phyloP scores from a whole-genome alignment of 2,329 filamentous ascomycete species.

The Fusarium setosum region DNA sequence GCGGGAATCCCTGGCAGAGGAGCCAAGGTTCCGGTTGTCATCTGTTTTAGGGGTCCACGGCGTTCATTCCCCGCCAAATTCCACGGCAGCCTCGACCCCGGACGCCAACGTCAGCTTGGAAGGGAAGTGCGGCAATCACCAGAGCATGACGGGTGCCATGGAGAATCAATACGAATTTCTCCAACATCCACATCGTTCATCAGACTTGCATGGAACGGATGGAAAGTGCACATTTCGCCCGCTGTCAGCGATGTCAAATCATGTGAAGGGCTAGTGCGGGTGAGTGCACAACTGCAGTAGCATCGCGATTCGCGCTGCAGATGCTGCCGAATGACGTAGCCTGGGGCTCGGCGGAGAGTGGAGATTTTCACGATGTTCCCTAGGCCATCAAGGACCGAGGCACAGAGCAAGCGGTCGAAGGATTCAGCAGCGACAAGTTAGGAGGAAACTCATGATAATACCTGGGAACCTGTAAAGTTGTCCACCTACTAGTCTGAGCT shows the following conservation, averaged over 20 bases:
- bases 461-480: no score
- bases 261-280: conserved; percentile 31
- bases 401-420: background rate
- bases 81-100: conserved; percentile 5
- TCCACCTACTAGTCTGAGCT: no score
- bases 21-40: background rate
- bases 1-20: background rate
- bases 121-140: background rate
- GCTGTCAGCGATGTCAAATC: conserved; percentile 22
- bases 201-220: no score
- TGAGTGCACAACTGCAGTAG: conserved; percentile 24
- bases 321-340: conserved; percentile 43
- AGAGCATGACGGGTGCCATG: background rate
- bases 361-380: conserved; percentile 3
- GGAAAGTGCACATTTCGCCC: background rate
- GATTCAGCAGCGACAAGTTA: no score
- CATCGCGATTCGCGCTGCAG: conserved; percentile 31
- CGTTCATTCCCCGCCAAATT: conserved; percentile 21
- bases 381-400: background rate
- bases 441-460: no score
- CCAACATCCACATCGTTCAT: background rate
- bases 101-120: conserved; percentile 1
- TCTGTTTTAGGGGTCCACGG: conserved; percentile 32
- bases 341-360: conserved; percentile 17
- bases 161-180: background rate